These are phyloP conservation scores for Pilaira anomala DNA, from an alignment of 192 early-diverging fungal genomes.

Conservation along the genomic window DNA sequence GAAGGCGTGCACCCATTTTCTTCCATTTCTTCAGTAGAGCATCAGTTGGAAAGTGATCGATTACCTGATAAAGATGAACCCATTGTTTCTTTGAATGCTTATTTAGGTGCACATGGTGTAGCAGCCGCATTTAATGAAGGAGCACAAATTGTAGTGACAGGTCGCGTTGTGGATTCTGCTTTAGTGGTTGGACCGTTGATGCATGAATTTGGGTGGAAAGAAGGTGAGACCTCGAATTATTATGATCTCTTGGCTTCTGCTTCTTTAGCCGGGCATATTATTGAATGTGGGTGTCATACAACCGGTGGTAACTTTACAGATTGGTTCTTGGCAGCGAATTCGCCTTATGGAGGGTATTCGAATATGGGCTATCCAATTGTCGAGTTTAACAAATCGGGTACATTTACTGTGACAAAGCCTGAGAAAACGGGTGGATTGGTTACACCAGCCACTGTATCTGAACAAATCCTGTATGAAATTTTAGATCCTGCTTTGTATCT, in stretches of 20 bases:
- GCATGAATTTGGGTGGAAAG: constrained; percentile 58
- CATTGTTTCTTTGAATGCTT: constrained; percentile 62
- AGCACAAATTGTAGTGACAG: constrained; percentile 64
- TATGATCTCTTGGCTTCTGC: constrained; percentile 59
- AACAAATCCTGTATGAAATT: constrained; percentile 66
- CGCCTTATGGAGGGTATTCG: constrained; percentile 52
- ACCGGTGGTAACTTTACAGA: constrained; percentile 72
- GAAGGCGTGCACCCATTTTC: constrained; percentile 23
- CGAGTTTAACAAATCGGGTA: constrained; percentile 51
- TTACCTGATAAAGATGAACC: constrained; percentile 49
- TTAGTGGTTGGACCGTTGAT: constrained; percentile 61
- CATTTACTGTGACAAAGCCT: constrained; percentile 58
- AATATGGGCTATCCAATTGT: constrained; percentile 71
- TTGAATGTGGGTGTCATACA: constrained; percentile 67
- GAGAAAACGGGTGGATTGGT: constrained; percentile 62
- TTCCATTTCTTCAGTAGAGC: constrained; percentile 16
- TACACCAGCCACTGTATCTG: constrained; percentile 51
- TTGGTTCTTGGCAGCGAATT: constrained; percentile 56
- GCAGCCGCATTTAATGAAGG: constrained; percentile 52
- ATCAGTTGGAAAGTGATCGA: constrained; percentile 40
- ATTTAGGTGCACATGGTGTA: constrained; percentile 56
- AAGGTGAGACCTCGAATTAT: constrained; percentile 22
- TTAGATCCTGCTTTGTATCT: constrained; percentile 63
- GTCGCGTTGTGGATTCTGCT: constrained; percentile 65
- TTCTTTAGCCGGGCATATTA: constrained; percentile 65